Evolutionary conservation across 139 green algal genomes (phyloP), one percentile per base, ranked within the genome.

Genomic region (Axilococcus clingmanii): DNA sequence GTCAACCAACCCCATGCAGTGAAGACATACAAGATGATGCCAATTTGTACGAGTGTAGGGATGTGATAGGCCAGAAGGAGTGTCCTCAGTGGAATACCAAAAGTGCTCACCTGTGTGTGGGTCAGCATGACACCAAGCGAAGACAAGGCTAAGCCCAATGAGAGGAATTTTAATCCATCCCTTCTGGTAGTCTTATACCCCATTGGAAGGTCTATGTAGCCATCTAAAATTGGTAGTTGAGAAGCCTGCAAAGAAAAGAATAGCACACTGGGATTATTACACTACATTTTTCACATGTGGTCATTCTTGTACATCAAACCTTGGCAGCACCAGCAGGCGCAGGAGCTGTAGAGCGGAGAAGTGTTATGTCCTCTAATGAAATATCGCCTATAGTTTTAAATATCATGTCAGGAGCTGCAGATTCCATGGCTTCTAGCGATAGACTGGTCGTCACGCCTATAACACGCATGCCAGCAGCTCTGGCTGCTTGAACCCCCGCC

Each of bases 361-460:
- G n/a, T n/a, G n/a, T n/a, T 33, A 57, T 24, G 43, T 40, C 29
- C 15, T 46, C 28, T 22, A 85, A 11, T 1, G 17, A 36, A 28
- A 87, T 81, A 15, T 61, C 15, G 4, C 15, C 47, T 14, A 86
- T 83, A 28, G 52, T 42, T n/a, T 22, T 15, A 12, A 59, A 38
- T 6, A 85, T 57, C 7, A 54, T 17, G 48, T 76, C 67, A 5
- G 80, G 79, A 2, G 12, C 47, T 4, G 58, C 51, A 7, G 46
- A 50, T 34, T 40, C 30, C 61, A 87, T 66, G 22, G 57, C 32
- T 2, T 52, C 49, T 4, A 35, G 40, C 2, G 28, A 16, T 24
- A 89, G 41, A 8, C 68, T 78, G 12, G 79, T 89, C 1, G 60
- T 69, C 2, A 87, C 76, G 2, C 59, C 79, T 28, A 87, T 63